phyloP scores from a whole-genome alignment of 805 yeast species.

The Yarrowia yakushimensis region DNA sequence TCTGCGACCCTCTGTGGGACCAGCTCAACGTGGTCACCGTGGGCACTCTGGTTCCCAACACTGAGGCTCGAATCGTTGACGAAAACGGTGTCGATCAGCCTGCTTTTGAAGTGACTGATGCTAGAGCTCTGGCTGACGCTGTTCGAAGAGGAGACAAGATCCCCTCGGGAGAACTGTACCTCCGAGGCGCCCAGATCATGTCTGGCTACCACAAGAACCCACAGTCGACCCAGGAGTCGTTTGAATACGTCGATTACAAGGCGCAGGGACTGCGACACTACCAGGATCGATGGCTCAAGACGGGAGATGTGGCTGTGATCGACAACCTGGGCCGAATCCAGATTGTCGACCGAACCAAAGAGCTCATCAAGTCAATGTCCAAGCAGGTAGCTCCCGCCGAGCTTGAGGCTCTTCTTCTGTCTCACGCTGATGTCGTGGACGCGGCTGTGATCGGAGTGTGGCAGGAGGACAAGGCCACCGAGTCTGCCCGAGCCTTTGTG shows the following conservation, averaged over 20 bases:
- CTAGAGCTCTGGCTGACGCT: constrained; percentile 10
- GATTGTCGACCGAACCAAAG: constrained; percentile 62
- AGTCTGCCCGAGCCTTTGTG: constrained; percentile 33
- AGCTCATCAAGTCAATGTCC: constrained; percentile 53
- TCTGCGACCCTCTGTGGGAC: constrained; percentile 11
- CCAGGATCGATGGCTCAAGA: constrained; percentile 38
- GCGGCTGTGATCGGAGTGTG: constrained; percentile 32
- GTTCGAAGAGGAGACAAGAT: constrained; percentile 23
- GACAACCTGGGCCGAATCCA: constrained; percentile 41
- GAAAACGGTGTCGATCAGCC: constrained; percentile 23
- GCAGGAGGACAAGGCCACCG: constrained; percentile 38
- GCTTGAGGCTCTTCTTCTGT: constrained; percentile 31
- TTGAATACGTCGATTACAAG: constrained; percentile 49
- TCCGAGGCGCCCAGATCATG: constrained; percentile 56
- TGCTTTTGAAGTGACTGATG: constrained; percentile 8
- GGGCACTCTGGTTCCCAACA: constrained; percentile 9
- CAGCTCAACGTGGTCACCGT: neutral
- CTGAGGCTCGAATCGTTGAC: constrained; percentile 19
- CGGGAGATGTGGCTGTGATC: constrained; percentile 53
- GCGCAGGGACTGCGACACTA: constrained; percentile 39
- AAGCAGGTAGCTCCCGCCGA: constrained; percentile 35
- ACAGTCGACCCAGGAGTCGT: constrained; percentile 46
- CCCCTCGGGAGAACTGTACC: constrained; percentile 47
- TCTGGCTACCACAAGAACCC: constrained; percentile 48
- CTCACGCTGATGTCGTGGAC: constrained; percentile 32